Conservation (phyloP, 2,329 filamentous ascomycete species). For the Alternaria panax region DNA sequence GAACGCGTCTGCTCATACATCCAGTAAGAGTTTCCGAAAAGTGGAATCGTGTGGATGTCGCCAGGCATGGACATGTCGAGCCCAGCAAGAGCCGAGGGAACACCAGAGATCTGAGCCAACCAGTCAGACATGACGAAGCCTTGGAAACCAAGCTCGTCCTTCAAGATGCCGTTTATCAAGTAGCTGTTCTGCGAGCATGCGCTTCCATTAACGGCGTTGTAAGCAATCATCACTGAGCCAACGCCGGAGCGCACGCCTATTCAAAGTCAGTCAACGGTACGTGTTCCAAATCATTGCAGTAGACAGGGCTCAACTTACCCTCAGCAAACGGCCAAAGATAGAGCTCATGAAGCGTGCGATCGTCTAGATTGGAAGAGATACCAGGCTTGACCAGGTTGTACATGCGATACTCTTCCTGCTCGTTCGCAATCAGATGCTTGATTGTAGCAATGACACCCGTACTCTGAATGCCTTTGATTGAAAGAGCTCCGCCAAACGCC, state of each 20-base stretch:
- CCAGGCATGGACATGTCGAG: slow-evolving; percentile 83
- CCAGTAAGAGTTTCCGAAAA: slow-evolving; percentile 64
- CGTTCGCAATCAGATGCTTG: slow-evolving; percentile 76
- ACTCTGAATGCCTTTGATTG: slow-evolving; percentile 76
- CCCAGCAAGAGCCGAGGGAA: slow-evolving; percentile 79
- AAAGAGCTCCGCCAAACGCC: slow-evolving; percentile 78
- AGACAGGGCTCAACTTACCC: slow-evolving; percentile 34
- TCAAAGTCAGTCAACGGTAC: not conserved
- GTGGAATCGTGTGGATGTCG: slow-evolving; percentile 64
- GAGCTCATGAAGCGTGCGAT: slow-evolving; percentile 76
- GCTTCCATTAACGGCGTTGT: slow-evolving; percentile 62
- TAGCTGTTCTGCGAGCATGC: slow-evolving; percentile 78
- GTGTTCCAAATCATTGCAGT: not conserved
- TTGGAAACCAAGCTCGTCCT: slow-evolving; percentile 86
- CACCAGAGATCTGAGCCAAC: slow-evolving; percentile 83
- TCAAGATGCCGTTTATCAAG: slow-evolving; percentile 81
- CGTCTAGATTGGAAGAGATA: slow-evolving; percentile 71
- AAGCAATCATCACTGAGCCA: slow-evolving; percentile 83
- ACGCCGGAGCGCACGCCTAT: slow-evolving; percentile 73
- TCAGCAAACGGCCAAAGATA: slow-evolving; percentile 90
- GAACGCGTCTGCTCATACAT: slow-evolving; percentile 77
- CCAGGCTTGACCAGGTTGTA: slow-evolving; percentile 49
- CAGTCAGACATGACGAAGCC: slow-evolving; percentile 77
- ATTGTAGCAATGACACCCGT: slow-evolving; percentile 75
- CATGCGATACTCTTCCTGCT: slow-evolving; percentile 67